Evolutionary conservation across 768 basidiomycete genomes (phyloP).

Genomic region (Sarcomyxa edulis): DNA sequence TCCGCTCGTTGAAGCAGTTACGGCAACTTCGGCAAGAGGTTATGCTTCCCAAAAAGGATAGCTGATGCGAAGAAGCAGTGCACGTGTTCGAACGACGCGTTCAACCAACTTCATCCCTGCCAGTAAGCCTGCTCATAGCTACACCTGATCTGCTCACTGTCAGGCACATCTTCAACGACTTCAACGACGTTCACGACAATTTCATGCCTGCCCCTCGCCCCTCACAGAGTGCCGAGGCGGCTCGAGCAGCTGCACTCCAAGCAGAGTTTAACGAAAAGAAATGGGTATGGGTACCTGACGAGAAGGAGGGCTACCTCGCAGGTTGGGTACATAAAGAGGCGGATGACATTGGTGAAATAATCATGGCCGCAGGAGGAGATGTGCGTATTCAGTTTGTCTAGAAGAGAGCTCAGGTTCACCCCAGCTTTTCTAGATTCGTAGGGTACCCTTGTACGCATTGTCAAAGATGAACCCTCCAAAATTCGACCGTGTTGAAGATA

Average conservation of each 20-base stretch:
- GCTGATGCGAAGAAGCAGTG: too few relatives aligned
- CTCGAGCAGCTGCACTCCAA: constrained; percentile 82
- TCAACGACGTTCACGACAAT: too few relatives aligned
- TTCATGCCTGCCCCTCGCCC: constrained; percentile 47
- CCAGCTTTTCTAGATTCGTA: constrained; percentile 43
- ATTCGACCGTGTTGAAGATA: constrained; percentile 96
- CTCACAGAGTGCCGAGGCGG: constrained; percentile 63
- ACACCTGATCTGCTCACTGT: too few relatives aligned
- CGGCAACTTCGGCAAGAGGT: too few relatives aligned
- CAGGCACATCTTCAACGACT: too few relatives aligned
- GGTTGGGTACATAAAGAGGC: constrained; percentile 92
- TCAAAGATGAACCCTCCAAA: constrained; percentile 99
- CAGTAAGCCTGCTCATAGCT: too few relatives aligned
- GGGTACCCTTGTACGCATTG: constrained; percentile 71
- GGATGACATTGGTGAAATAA: constrained; percentile 75
- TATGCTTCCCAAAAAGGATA: too few relatives aligned
- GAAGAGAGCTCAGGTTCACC: too few relatives aligned
- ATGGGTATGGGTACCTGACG: constrained; percentile 98
- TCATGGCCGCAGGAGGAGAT: constrained; percentile 82
- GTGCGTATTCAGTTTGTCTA: constrained; percentile 41
- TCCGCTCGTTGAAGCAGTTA: too few relatives aligned
- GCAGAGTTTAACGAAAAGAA: constrained; percentile 97
- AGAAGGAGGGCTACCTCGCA: constrained; percentile 87
- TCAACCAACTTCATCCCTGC: too few relatives aligned
- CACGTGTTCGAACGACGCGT: too few relatives aligned